phyloP scores from a whole-genome alignment of 257 asterid species.

The Ehretia macrophylla region DNA sequence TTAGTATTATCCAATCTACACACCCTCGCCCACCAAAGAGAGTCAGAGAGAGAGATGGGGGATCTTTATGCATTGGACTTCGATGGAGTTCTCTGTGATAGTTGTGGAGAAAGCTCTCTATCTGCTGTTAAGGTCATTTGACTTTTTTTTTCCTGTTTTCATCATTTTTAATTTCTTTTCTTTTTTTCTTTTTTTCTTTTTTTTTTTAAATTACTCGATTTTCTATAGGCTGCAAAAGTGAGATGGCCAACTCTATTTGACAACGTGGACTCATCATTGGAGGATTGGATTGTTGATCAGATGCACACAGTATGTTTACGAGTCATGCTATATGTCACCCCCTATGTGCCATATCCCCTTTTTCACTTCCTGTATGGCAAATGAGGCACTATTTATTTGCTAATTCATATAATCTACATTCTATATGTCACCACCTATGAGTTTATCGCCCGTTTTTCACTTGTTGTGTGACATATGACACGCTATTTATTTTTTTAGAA shows the following conservation, averaged over 20 bases:
- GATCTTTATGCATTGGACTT: slow-evolving; percentile 93
- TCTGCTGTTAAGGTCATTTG: slow-evolving; percentile 83
- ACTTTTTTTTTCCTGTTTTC: background rate
- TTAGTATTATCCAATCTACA: slow-evolving; percentile 10
- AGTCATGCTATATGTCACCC: background rate
- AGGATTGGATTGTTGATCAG: slow-evolving; percentile 93
- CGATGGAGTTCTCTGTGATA: slow-evolving; percentile 95
- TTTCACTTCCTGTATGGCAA: background rate
- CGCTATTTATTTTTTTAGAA: no score
- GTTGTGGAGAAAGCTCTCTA: slow-evolving; percentile 96
- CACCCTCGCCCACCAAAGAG: background rate
- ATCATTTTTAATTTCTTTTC: background rate
- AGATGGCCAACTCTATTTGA: slow-evolving; percentile 82
- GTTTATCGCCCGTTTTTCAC: no score
- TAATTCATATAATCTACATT: no score
- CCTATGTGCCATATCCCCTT: no score
- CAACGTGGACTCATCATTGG: slow-evolving; percentile 62
- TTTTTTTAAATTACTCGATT: background rate
- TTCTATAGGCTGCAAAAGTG: slow-evolving; percentile 74
- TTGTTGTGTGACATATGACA: no score
- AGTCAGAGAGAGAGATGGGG: slow-evolving; percentile 44
- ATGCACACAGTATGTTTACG: slow-evolving; percentile 59
- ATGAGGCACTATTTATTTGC: no score
- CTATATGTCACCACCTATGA: no score
- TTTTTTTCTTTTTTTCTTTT: background rate